phyloP scores from a whole-genome alignment of 768 basidiomycete genomes.

The Tephrocybe sp. region DNA sequence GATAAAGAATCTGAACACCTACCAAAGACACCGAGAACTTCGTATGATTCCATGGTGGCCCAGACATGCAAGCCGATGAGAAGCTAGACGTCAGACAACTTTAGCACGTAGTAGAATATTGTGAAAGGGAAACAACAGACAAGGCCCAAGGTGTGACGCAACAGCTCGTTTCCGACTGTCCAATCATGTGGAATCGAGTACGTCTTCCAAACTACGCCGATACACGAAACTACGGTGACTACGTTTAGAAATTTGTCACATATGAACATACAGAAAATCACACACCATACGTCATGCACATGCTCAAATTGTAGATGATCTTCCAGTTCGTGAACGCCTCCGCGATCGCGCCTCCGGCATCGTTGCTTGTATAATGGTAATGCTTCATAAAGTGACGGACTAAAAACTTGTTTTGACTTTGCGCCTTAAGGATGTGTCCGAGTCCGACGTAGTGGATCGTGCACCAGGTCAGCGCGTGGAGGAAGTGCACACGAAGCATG shows the following conservation, averaged over 20 bases:
- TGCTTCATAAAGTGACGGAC: slow-evolving; percentile 95
- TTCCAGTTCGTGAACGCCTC: slow-evolving; percentile 99
- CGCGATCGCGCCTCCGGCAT: slow-evolving; percentile 76
- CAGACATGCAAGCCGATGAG: slow-evolving; percentile 88
- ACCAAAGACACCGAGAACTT: slow-evolving; percentile 95
- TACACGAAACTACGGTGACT: slow-evolving; percentile 75
- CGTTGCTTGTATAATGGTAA: slow-evolving; percentile 80
- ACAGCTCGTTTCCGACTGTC: slow-evolving; percentile 83
- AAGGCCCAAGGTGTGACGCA: slow-evolving; percentile 85
- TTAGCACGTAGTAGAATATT: slow-evolving; percentile 9
- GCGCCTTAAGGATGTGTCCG: slow-evolving; percentile 80
- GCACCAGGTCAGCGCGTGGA: slow-evolving; percentile 85
- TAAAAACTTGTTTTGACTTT: slow-evolving; percentile 84
- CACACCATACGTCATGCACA: slow-evolving; percentile 93
- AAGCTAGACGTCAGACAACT: slow-evolving; percentile 44
- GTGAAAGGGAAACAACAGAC: slow-evolving; percentile 45
- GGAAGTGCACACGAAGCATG: slow-evolving; percentile 68
- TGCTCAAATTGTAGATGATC: slow-evolving; percentile 83
- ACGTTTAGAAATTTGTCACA: background rate
- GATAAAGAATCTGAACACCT: slow-evolving; percentile 17
- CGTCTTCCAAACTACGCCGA: slow-evolving; percentile 86
- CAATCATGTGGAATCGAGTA: slow-evolving; percentile 82
- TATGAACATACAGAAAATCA: slow-evolving; percentile 1
- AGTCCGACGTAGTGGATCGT: slow-evolving; percentile 87
- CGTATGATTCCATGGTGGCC: slow-evolving; percentile 87